Evolutionary conservation across 2,329 filamentous ascomycete genomes (phyloP), one percentile per base, ranked within the genome.

Genomic region (Xylaria sp.): DNA sequence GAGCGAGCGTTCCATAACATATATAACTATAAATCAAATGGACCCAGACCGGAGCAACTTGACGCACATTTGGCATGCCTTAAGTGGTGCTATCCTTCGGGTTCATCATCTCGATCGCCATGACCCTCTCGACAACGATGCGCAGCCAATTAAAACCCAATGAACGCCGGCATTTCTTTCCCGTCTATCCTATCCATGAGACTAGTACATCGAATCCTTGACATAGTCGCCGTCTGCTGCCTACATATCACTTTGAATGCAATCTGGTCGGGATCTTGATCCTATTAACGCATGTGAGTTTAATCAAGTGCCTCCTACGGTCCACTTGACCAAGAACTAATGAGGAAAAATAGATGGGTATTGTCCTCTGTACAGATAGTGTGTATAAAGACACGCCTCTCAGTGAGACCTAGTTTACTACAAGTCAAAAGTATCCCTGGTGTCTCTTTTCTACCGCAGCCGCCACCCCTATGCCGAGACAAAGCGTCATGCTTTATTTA

Each of bases 21-120:
- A 51, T 47, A 47, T 51, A 42, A 37, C 29, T n/a, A 18, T 57
- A 55, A 27, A 68, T 23, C 40, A 51, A 57, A 57, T 29, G 9
- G 13, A 32, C 25, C 47, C 21, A 60, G 29, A 44, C 48, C 25
- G 3, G 13, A 63, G 53, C n/a, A 29, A 40, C 23, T 32, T 29
- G n/a, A 6, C 27, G 37, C 6, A n/a, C n/a, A 35, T 40, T 66
- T 32, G 25, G 42, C 5, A 21, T 12, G 40, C 32, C 13, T 12
- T 5, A 16, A 5, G 32, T 3, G 18, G 40, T 40, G n/a, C 48
- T 50, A 32, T 18, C 40, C 40, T 18, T 32, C 1, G 25, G 16
- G 32, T 61, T 48, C 23, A 21, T 51, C 42, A 2, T 27, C 18
- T 16, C 50, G 18, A 42, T 10, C 37, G 8, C 23, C 23, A 16